Evolutionary conservation across 305 asterid species (phyloP).

Genomic region (Fraxinus sp.): DNA sequence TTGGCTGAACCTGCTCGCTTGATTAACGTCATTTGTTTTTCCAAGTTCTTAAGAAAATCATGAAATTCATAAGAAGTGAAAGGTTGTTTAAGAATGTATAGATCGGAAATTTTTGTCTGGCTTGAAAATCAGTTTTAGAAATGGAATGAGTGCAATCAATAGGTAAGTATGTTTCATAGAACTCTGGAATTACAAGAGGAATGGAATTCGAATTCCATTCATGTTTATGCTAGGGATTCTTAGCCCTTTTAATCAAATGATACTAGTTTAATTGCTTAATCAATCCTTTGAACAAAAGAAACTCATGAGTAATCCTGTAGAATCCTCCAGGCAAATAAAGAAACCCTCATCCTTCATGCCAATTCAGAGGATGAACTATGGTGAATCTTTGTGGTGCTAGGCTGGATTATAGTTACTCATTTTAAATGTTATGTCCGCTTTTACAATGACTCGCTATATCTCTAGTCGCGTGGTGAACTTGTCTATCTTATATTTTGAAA

Average conservation of each 20-base stretch:
- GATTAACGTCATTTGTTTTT: background rate
- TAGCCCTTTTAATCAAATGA: background rate
- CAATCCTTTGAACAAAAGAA: background rate
- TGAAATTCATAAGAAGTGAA: background rate
- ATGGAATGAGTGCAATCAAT: conserved; percentile 8
- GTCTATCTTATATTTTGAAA: conserved; percentile 3
- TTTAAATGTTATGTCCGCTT: conserved; percentile 9
- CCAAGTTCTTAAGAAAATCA: background rate
- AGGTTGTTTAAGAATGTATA: background rate
- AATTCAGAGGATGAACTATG: background rate
- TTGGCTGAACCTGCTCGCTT: conserved; percentile 13
- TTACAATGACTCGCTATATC: conserved; percentile 12
- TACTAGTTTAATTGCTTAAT: background rate
- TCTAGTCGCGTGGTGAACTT: conserved; percentile 7
- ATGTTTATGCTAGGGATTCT: background rate
- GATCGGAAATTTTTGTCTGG: background rate
- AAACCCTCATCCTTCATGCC: background rate
- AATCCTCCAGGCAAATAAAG: background rate
- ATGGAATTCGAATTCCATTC: background rate
- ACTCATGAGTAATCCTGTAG: background rate
- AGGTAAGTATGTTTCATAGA: background rate
- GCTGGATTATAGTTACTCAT: background rate
- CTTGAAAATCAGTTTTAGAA: background rate
- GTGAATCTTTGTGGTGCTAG: background rate
- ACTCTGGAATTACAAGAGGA: background rate